Conservation (phyloP, 2,329 filamentous ascomycete species). For the Diaporthe helianthi region DNA sequence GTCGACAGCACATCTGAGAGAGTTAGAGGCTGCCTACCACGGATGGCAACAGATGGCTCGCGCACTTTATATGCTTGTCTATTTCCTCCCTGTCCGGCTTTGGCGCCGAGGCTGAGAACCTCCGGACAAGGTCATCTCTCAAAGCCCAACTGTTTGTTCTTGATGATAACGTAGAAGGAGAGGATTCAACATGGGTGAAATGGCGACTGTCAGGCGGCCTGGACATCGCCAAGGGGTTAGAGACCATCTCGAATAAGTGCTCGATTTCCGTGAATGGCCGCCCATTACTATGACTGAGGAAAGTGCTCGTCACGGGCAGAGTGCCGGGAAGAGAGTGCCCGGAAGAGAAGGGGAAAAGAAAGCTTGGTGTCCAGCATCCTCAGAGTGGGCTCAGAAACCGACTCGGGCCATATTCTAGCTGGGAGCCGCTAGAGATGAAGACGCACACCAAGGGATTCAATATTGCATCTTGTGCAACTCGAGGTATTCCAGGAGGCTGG, state of each 20-base stretch:
- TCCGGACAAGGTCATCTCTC: conserved; percentile 36
- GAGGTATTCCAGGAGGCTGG: background rate
- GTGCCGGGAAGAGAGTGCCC: background rate
- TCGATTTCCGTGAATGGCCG: background rate
- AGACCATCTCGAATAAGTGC: conserved; percentile 22
- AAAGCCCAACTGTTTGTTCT: conserved; percentile 12
- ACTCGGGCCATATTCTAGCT: conserved; percentile 3
- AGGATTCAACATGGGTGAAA: background rate
- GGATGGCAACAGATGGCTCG: background rate
- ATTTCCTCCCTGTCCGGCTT: conserved; percentile 30
- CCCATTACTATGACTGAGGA: background rate
- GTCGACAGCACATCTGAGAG: conserved; percentile 27
- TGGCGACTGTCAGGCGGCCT: background rate
- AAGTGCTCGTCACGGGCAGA: background rate
- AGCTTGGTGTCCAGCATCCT: background rate
- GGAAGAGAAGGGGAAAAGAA: background rate
- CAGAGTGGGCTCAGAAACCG: no score
- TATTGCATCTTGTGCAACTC: conserved; percentile 17
- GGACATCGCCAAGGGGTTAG: background rate
- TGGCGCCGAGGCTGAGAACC: conserved; percentile 39
- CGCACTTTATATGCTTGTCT: conserved; percentile 27
- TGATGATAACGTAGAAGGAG: background rate
- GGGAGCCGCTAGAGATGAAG: background rate
- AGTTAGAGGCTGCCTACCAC: background rate
- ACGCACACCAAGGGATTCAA: conserved; percentile 4